These are phyloP conservation scores for Chaetomium sp. DNA, from an alignment of 2,329 filamentous ascomycete genomes.

Conservation along the genomic window DNA sequence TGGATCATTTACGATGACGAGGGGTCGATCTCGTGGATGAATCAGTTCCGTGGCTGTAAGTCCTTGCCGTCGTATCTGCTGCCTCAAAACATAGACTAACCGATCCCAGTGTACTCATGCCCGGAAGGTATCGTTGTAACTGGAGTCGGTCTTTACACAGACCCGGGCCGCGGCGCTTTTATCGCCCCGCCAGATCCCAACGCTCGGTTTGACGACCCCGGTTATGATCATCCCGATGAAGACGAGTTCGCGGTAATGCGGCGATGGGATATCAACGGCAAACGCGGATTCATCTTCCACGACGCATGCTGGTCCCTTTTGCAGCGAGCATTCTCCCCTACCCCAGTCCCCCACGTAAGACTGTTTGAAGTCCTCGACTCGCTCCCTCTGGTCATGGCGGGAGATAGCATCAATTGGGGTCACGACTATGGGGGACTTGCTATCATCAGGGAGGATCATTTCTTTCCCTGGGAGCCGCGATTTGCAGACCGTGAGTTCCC, in stretches of 20 bases:
- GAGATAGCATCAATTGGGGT: constrained; percentile 5
- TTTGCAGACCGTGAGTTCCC: not conserved
- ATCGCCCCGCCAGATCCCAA: constrained; percentile 4
- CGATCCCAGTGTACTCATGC: not conserved
- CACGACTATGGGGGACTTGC: constrained; percentile 8
- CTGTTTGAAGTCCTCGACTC: constrained; percentile 12
- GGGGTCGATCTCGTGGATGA: not conserved
- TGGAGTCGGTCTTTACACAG: constrained; percentile 1
- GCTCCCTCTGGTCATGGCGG: not conserved
- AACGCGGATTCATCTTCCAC: constrained; percentile 10
- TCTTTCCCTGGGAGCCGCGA: constrained; percentile 7
- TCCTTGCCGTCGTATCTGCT: not conserved
- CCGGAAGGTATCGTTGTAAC: not conserved
- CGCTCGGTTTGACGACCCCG: constrained; percentile 11
- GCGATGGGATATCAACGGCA: not conserved
- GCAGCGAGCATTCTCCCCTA: not conserved
- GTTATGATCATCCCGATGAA: not conserved
- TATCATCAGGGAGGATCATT: not conserved
- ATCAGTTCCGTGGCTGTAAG: constrained; percentile 8
- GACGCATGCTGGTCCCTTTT: constrained; percentile 8
- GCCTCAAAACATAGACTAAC: not conserved
- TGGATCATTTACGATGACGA: not conserved
- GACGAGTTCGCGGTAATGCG: constrained; percentile 2
- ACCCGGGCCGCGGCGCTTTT: not conserved
- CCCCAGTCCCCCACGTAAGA: not conserved